Percentiles rank a stretch among this genome's conserved stretches.
These are phyloP conservation scores for Talaromyces sp. DNA, from an alignment of 2,329 filamentous ascomycete genomes.

Conservation along the genomic window DNA sequence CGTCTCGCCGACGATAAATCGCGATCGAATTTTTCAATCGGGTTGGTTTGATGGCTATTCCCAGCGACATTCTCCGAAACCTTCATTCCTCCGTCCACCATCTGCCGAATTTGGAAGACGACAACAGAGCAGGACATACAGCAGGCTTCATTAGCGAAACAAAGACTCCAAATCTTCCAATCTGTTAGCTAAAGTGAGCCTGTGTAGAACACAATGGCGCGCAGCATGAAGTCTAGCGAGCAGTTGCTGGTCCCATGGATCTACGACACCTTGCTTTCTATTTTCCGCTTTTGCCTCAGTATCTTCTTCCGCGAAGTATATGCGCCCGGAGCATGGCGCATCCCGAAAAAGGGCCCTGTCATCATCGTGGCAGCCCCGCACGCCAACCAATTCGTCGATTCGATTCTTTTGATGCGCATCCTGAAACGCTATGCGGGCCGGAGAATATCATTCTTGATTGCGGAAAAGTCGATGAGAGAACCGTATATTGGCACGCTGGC, in stretches of 20 bases:
- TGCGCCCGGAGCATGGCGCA: conserved; percentile 89
- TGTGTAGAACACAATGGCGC: conserved; percentile 4
- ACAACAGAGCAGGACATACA: not conserved
- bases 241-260: conserved; percentile 44
- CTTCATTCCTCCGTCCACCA: not conserved
- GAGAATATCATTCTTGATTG: conserved; percentile 86
- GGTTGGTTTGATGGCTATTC: not conserved
- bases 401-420: conserved; percentile 85
- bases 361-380: conserved; percentile 96
- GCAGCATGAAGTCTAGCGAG: conserved; percentile 8
- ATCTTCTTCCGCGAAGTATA: conserved; percentile 98
- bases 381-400: conserved; percentile 98
- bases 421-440: conserved; percentile 81
- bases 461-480: conserved; percentile 89
- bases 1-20: not conserved
- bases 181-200: not conserved
- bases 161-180: not conserved
- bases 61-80: not conserved
- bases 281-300: conserved; percentile 69
- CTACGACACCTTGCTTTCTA: conserved; percentile 50
- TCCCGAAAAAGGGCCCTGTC: conserved; percentile 80
- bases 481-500: conserved; percentile 85
- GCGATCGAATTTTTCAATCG: not conserved
- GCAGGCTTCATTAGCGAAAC: not conserved
- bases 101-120: not conserved